These are phyloP conservation scores for Barbarea vulgaris DNA, from an alignment of 345 rosid genomes.

Conservation along the genomic window DNA sequence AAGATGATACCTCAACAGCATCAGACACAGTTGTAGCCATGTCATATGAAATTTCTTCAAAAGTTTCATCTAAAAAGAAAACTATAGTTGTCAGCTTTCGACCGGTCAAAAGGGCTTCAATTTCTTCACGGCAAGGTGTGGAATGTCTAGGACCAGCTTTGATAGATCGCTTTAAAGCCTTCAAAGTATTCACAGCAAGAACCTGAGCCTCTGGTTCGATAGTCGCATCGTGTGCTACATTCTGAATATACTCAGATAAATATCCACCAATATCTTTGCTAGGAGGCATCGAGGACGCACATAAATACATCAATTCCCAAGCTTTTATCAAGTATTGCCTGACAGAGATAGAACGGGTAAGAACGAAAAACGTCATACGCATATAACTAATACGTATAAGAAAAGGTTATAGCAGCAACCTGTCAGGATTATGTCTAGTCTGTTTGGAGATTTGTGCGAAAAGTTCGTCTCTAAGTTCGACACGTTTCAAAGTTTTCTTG, in stretches of 20 bases:
- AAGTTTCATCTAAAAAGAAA: slow-evolving; percentile 95
- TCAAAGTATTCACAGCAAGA: slow-evolving; percentile 80
- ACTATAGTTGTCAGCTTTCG: slow-evolving; percentile 93
- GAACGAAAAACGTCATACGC: neutral
- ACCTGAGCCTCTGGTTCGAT: slow-evolving; percentile 77
- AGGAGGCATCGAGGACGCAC: slow-evolving; percentile 98
- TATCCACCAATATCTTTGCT: slow-evolving; percentile 95
- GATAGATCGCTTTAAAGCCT: slow-evolving; percentile 86
- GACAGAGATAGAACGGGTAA: neutral
- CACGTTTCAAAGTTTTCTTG: slow-evolving; percentile 87
- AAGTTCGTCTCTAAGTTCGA: slow-evolving; percentile 95
- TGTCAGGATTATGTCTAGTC: slow-evolving; percentile 92
- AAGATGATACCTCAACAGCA: slow-evolving; percentile 88
- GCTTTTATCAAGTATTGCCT: slow-evolving; percentile 87
- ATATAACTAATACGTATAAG: neutral
- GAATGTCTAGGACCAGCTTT: slow-evolving; percentile 94
- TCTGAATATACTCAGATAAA: slow-evolving; percentile 88
- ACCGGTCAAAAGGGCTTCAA: slow-evolving; percentile 86
- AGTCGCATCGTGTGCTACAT: slow-evolving; percentile 65
- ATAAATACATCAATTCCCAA: slow-evolving; percentile 94
- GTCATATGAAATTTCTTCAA: slow-evolving; percentile 95
- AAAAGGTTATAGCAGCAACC: slow-evolving; percentile 45
- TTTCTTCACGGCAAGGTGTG: slow-evolving; percentile 92
- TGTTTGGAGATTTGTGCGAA: slow-evolving; percentile 96
- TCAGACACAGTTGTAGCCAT: slow-evolving; percentile 95